These are phyloP conservation scores for Ogataea chonburiensis DNA, from an alignment of 805 yeast genomes.

Conservation along the genomic window DNA sequence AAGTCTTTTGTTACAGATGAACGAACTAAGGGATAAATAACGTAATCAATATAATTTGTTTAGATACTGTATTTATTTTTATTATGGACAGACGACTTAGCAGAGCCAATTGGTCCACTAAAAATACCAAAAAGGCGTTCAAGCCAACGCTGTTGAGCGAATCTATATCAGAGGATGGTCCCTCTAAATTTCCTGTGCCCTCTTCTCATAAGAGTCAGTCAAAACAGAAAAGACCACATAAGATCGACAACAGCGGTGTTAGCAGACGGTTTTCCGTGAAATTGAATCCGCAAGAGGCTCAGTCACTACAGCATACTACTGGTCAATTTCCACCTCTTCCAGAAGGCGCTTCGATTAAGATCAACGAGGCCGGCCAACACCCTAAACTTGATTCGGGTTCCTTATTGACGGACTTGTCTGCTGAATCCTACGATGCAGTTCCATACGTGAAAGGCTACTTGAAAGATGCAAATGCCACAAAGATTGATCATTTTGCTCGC, in stretches of 20 bases:
- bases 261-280: slow-evolving; percentile 28
- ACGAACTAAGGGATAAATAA: slow-evolving; percentile 24
- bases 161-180: slow-evolving; percentile 4
- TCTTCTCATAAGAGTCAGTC: slow-evolving; percentile 2
- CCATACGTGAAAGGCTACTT: slow-evolving; percentile 49
- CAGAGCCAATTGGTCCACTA: slow-evolving; percentile 31
- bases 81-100: slow-evolving; percentile 23
- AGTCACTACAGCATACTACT: slow-evolving; percentile 3
- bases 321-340: slow-evolving; percentile 17
- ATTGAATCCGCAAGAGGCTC: slow-evolving; percentile 19
- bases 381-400: slow-evolving; percentile 17
- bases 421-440: slow-evolving; percentile 46
- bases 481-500: slow-evolving; percentile 67
- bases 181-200: background rate
- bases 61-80: slow-evolving; percentile 1
- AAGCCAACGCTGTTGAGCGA: slow-evolving; percentile 8
- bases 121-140: slow-evolving; percentile 7
- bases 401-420: slow-evolving; percentile 39
- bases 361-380: slow-evolving; percentile 7
- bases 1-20: slow-evolving; percentile 27
- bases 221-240: slow-evolving; percentile 17
- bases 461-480: slow-evolving; percentile 65
- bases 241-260: slow-evolving; percentile 21
- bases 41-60: slow-evolving; percentile 1
- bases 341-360: slow-evolving; percentile 3